Conservation (phyloP, 139 green algal species). For the Spirogloea muscicola region DNA sequence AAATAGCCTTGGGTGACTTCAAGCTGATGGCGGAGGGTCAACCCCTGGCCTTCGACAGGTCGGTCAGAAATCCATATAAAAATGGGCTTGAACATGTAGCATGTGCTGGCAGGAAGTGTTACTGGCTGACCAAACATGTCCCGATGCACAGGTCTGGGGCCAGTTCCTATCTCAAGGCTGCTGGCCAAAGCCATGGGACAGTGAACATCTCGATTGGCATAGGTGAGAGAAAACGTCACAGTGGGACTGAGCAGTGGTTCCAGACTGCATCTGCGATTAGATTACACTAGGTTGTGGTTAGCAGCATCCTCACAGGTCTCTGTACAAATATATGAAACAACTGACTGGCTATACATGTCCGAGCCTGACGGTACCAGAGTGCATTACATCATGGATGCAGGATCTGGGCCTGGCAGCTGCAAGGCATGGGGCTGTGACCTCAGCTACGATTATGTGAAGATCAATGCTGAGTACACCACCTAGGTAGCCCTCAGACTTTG, state of each 20-base stretch:
- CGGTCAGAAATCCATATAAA: too few species aligned
- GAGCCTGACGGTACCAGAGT: too few species aligned
- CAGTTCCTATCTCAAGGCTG: constrained; percentile 82
- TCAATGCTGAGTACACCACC: constrained; percentile 87
- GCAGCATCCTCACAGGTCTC: too few species aligned
- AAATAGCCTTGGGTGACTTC: constrained; percentile 68
- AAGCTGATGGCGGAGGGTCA: constrained; percentile 89
- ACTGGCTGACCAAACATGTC: background rate
- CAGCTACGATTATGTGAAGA: constrained; percentile 94
- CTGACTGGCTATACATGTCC: too few species aligned
- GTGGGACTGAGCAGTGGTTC: too few species aligned
- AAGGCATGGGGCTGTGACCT: constrained; percentile 86
- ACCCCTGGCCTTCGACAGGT: constrained; percentile 86
- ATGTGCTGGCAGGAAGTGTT: background rate
- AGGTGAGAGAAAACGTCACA: too few species aligned
- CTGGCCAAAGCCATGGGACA: constrained; percentile 76
- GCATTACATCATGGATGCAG: too few species aligned
- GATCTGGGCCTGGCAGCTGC: constrained; percentile 36
- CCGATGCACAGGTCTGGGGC: constrained; percentile 53
- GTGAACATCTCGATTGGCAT: constrained; percentile 60
- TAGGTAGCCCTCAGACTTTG: constrained; percentile 22
- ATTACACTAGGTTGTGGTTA: too few species aligned
- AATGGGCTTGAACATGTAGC: background rate
- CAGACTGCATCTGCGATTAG: too few species aligned
- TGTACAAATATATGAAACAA: too few species aligned